Evolutionary conservation across 1,139 yeast genomes (phyloP), one percentile per base, ranked within the genome.

Genomic region (Hansenula anomala): DNA sequence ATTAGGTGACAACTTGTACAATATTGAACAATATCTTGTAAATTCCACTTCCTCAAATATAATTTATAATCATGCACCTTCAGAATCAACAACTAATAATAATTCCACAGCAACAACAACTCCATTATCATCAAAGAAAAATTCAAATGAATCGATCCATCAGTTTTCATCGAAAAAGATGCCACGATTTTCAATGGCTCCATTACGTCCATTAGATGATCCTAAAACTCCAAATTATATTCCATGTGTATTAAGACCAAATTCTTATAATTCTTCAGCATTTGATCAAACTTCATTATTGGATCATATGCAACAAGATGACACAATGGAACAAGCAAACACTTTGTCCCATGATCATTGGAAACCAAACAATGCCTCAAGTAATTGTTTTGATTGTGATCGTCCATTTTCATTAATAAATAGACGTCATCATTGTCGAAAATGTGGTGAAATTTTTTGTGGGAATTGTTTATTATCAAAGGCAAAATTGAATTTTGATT

Each of bases 361-460:
- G 97, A 67, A 78, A 36, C 80, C 88, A 28, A 95, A 89, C 58
- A 75, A 73, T 37, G 59, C 73, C n/a, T 76, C 83, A 11, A 60
- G 69, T 36, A 66, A 71, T 36, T 89, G 97, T 56, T 68, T 71
- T 24, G 75, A 77, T 22, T 89, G 97, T 60, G 62, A 68, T 40
- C 71, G 71, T 57, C 56, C 74, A 39, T 76, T 85, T 58, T 75
- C 84, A 37, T 74, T 84, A 51, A 75, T 87, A 60, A 94, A 88
- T 50, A 74, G 97, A 47, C 78, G 94, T 40, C 97, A 90, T 58
- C 97, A 90, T 62, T 90, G 97, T 58, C 73, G 97, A 34, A 83
- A 86, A 56, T 90, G 97, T 64, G 97, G 97, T 14, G 94, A 88
- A 22, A 76, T 90, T 8, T 90, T 83, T 56, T 90, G 97, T 63